phyloP scores from a whole-genome alignment of 257 asterid genomes.

The Osmanthus fragrans region DNA sequence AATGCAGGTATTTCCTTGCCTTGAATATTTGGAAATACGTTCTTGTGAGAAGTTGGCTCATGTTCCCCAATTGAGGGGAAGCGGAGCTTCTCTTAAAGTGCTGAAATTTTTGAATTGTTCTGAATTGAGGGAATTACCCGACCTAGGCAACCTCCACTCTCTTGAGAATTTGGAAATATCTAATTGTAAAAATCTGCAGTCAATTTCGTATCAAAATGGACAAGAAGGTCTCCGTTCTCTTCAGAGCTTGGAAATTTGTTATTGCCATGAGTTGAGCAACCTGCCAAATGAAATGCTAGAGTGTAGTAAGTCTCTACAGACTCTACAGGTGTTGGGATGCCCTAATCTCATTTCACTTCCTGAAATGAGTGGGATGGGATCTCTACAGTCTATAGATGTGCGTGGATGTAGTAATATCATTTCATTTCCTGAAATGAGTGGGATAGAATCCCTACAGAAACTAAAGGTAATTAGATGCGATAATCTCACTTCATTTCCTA shows the following conservation, averaged over 20 bases:
- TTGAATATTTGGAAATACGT: slow-evolving; percentile 6
- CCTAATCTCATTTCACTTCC: too few relatives aligned
- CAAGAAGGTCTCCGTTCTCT: slow-evolving; percentile 20
- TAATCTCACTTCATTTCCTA: background rate
- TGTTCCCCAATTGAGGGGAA: background rate
- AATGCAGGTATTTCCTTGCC: slow-evolving; percentile 24
- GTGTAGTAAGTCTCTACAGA: background rate
- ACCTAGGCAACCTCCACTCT: too few relatives aligned
- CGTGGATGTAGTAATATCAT: too few relatives aligned
- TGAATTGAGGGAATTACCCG: too few relatives aligned
- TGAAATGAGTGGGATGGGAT: too few relatives aligned
- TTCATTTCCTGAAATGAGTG: too few relatives aligned
- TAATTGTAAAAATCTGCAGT: too few relatives aligned
- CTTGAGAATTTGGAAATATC: background rate
- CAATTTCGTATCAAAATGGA: background rate
- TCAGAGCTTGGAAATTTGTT: background rate
- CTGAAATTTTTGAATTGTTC: rapidly evolving
- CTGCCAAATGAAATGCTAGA: too few relatives aligned
- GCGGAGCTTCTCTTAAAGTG: background rate
- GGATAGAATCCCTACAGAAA: too few relatives aligned
- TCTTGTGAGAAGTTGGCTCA: background rate
- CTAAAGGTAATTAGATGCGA: background rate
- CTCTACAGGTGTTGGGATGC: rapidly evolving
- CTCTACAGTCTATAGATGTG: too few relatives aligned
- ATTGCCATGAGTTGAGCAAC: background rate